Base-by-base conservation (phyloP, 495 filamentous ascomycete genomes). In the Venustampulla echinocandica region DNA sequence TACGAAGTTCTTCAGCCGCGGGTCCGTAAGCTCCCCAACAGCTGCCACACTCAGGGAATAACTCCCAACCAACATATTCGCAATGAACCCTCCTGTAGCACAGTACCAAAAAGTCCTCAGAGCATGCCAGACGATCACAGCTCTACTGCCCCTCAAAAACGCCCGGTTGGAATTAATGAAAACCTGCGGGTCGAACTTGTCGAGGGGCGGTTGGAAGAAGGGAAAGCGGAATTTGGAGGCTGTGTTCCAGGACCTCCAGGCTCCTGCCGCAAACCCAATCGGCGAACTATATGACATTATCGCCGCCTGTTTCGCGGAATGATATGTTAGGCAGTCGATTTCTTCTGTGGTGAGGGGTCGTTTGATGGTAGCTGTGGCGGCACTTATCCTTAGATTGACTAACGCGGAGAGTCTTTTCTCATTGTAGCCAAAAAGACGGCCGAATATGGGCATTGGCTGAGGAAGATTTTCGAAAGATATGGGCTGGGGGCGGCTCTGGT, bases 121-220 rank as follows among this genome's bases (percentile, higher is more conserved):
- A n/a, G 25, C 6, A 28, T 57, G 50, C 54, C 54, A 57, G 5
- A 32, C 22, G 3, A 38, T 11, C 2, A 23, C 14, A 13, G 53
- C 53, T 7, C 14, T 15, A 3, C 1, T 4, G 0, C 46, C 50
- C 39, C 33, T 49, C 4, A 56, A 4, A 0, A 23, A 5, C 10
- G 25, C 28, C 6, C 22, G 1, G 3, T 13, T 28, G 11, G 35
- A 2, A 53, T 36, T 18, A 4, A 48, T 43, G 36, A 55, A 57
- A 24, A 18, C n/a, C 17, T 47, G 15, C 20, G 39, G 33, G 4
- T 46, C 35, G 41, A 58, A 48, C 21, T 10, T 60, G 13, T 44
- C 43, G 5, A 53, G 21, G 14, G 58, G 44, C 19, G 55, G 54
- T 22, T 55, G 34, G 15, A 15, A 51, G 24, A 61, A 58, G 13